phyloP scores from a whole-genome alignment of 2,329 filamentous ascomycete species.

The Alternaria arborescens region DNA sequence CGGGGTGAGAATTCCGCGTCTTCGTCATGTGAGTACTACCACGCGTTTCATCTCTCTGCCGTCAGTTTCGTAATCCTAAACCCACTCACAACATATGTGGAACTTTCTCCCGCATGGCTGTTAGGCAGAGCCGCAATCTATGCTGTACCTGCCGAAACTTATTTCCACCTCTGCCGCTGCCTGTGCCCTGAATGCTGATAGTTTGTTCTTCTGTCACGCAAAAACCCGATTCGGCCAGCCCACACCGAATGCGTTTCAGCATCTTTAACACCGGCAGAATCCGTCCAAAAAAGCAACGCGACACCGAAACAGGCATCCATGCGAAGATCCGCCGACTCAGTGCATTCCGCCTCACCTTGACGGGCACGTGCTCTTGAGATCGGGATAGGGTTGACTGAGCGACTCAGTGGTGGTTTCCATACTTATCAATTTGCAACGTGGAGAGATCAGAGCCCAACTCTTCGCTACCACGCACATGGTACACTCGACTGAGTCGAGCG shows the following conservation, averaged over 20 bases:
- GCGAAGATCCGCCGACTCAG: conserved; percentile 23
- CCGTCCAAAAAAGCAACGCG: conserved; percentile 9
- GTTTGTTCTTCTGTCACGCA: conserved; percentile 6
- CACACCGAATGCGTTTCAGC: conserved; percentile 25
- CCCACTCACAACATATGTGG: conserved; percentile 14
- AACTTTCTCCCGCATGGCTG: conserved; percentile 11
- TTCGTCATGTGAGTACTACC: conserved; percentile 23
- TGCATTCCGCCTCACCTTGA: conserved; percentile 7
- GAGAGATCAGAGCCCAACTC: conserved; percentile 5
- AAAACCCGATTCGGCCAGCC: conserved; percentile 19
- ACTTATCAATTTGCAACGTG: conserved; percentile 1
- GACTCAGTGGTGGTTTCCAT: conserved; percentile 14
- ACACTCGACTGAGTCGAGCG: conserved; percentile 1
- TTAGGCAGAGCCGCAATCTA: conserved; percentile 13
- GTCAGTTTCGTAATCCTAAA: conserved; percentile 22
- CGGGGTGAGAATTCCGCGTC: conserved; percentile 22
- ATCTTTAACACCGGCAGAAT: conserved; percentile 13
- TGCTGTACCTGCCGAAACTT: conserved; percentile 13
- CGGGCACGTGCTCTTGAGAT: conserved; percentile 20
- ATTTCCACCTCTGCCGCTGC: conserved; percentile 5
- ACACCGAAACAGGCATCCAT: conserved; percentile 17
- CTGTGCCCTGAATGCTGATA: conserved; percentile 11
- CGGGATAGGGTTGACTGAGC: conserved; percentile 8
- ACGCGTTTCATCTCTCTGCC: conserved; percentile 25
- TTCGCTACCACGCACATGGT: conserved; percentile 5